phyloP scores from a whole-genome alignment of 495 filamentous ascomycete genomes.

The Neurospora intermedia region DNA sequence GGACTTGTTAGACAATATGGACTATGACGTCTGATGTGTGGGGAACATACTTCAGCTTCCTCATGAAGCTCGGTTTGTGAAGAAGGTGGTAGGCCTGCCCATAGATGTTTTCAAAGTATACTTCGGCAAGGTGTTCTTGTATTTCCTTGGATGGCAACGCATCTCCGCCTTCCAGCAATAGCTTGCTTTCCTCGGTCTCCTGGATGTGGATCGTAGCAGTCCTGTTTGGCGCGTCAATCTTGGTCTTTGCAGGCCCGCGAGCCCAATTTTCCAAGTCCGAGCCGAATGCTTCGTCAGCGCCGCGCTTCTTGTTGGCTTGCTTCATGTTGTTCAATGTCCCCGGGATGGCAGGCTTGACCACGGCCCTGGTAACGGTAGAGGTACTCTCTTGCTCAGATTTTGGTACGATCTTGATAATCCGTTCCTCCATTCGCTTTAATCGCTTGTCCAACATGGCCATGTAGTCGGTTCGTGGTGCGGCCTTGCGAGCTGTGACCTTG shows the following conservation, averaged over 20 bases:
- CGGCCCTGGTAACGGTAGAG: conserved; percentile 53
- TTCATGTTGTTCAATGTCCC: conserved; percentile 41
- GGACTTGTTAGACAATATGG: conserved; percentile 14
- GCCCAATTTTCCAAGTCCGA: conserved; percentile 76
- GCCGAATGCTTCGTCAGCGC: conserved; percentile 81
- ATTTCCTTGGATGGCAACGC: conserved; percentile 78
- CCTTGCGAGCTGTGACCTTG: conserved; percentile 91
- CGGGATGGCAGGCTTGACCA: conserved; percentile 69
- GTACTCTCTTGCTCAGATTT: conserved; percentile 58
- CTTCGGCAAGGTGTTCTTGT: conserved; percentile 87
- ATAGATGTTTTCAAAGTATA: conserved; percentile 94
- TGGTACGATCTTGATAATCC: conserved; percentile 91
- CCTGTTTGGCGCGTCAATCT: conserved; percentile 35
- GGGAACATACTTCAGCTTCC: conserved; percentile 54
- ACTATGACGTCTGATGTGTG: background rate
- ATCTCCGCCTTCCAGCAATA: conserved; percentile 72
- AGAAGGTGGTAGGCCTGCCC: conserved; percentile 92
- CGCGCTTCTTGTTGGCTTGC: conserved; percentile 61
- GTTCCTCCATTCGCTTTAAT: conserved; percentile 90
- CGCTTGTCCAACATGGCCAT: conserved; percentile 98
- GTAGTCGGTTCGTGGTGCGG: conserved; percentile 92
- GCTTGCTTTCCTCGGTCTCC: conserved; percentile 59
- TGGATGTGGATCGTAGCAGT: conserved; percentile 48
- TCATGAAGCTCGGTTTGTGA: conserved; percentile 94
- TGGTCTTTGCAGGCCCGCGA: conserved; percentile 39